phyloP scores from a whole-genome alignment of 75 land plant genomes.

The Pinus tabuliformis region DNA sequence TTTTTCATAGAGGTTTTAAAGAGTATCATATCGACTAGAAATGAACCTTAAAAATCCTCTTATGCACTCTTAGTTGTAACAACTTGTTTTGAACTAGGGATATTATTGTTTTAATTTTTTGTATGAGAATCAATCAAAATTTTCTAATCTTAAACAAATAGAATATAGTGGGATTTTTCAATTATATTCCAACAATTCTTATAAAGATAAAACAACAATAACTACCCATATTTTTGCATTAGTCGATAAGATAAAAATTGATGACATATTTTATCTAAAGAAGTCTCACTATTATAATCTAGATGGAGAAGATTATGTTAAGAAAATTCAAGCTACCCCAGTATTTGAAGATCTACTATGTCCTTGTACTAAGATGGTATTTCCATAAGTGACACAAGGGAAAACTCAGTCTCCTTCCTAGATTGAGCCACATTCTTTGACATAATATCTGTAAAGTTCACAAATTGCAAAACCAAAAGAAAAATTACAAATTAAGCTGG shows the following conservation, averaged over 20 bases:
- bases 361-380: constrained; percentile 90
- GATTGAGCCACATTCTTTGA: constrained; percentile 37
- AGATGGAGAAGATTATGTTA: background rate
- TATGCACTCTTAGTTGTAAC: background rate
- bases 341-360: constrained; percentile 51
- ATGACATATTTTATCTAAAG: background rate
- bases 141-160: background rate
- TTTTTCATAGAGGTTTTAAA: background rate
- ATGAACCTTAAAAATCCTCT: background rate
- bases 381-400: constrained; percentile 89
- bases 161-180: background rate
- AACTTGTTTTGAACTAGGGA: background rate
- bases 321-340: constrained; percentile 34
- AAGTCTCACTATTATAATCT: background rate
- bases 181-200: background rate
- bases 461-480: constrained; percentile 55
- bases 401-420: constrained; percentile 74
- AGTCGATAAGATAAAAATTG: background rate
- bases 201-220: background rate
- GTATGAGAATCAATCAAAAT: background rate
- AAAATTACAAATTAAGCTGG: background rate
- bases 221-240: background rate
- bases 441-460: constrained; percentile 90
- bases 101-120: background rate
- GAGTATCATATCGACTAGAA: background rate